A percentile compares a stretch with the other conserved stretches of the same genome.
These are phyloP conservation scores for Omphalea diandra DNA, from an alignment of 441 rosid species.

Conservation along the genomic window DNA sequence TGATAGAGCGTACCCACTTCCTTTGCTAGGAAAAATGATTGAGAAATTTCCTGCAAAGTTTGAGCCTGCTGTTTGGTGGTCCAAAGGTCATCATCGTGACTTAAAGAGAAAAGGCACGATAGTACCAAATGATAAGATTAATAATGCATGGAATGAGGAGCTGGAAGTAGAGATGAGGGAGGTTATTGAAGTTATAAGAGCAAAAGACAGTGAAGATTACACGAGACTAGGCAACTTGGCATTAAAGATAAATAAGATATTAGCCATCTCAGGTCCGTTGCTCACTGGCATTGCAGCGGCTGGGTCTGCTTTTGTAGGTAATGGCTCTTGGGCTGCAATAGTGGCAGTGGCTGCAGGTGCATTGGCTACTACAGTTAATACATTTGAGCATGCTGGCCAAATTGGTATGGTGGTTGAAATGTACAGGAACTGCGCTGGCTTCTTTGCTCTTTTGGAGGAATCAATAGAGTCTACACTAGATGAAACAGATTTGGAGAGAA, in stretches of 20 bases:
- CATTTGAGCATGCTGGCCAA: slow-evolving; percentile 66
- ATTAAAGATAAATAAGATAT: slow-evolving; percentile 52
- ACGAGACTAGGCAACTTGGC: slow-evolving; percentile 49
- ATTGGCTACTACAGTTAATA: slow-evolving; percentile 47
- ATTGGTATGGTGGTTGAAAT: slow-evolving; percentile 88
- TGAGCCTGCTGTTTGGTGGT: slow-evolving; percentile 78
- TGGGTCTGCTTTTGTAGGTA: slow-evolving; percentile 39
- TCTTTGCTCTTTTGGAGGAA: slow-evolving; percentile 49
- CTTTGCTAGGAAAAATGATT: slow-evolving; percentile 58
- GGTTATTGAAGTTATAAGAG: slow-evolving; percentile 42
- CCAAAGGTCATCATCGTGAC: slow-evolving; percentile 13
- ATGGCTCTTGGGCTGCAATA: slow-evolving; percentile 32
- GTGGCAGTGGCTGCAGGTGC: slow-evolving; percentile 50
- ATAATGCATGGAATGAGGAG: slow-evolving; percentile 57
- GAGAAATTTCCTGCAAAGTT: slow-evolving; percentile 50
- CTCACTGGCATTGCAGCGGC: slow-evolving; percentile 63
- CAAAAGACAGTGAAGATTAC: slow-evolving; percentile 64
- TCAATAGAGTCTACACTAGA: slow-evolving; percentile 40
- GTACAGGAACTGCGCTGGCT: slow-evolving; percentile 73
- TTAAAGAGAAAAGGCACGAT: neutral
- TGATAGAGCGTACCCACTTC: slow-evolving; percentile 68
- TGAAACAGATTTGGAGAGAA: slow-evolving; percentile 38
- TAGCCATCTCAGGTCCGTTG: slow-evolving; percentile 61
- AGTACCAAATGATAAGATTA: too few relatives aligned
- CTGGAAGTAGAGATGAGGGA: slow-evolving; percentile 54